These are phyloP conservation scores for Cruciata laevipes DNA, from an alignment of 257 asterid species.

Conservation along the genomic window DNA sequence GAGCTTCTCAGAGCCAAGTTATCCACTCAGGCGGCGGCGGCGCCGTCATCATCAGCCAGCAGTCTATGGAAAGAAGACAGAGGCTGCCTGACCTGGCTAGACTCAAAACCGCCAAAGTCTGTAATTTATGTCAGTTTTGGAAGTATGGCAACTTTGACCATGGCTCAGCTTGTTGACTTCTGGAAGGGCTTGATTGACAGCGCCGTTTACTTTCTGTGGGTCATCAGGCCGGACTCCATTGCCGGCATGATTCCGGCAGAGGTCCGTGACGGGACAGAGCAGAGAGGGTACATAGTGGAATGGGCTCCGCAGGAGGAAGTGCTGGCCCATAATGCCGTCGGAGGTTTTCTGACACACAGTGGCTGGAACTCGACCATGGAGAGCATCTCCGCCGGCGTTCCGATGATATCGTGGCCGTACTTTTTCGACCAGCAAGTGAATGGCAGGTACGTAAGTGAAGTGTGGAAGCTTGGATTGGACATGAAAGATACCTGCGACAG, in stretches of 20 bases:
- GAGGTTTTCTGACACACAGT: slow-evolving; percentile 43
- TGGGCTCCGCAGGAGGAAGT: slow-evolving; percentile 60
- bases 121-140: slow-evolving; percentile 57
- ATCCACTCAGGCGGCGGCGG: not conserved
- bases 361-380: slow-evolving; percentile 61
- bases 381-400: slow-evolving; percentile 30
- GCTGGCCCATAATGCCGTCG: slow-evolving; percentile 26
- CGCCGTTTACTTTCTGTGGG: slow-evolving; percentile 41
- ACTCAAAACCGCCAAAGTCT: slow-evolving; percentile 31
- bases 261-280: slow-evolving; percentile 22
- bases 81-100: slow-evolving; percentile 41
- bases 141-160: slow-evolving; percentile 28
- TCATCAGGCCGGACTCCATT: slow-evolving; percentile 39
- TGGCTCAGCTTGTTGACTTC: slow-evolving; percentile 36
- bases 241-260: slow-evolving; percentile 25
- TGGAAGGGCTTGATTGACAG: slow-evolving; percentile 53
- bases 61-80: slow-evolving; percentile 47
- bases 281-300: slow-evolving; percentile 36
- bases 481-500: slow-evolving; percentile 54
- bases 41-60: slow-evolving; percentile 7
- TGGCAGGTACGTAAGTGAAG: slow-evolving; percentile 42
- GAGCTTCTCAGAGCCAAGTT: slow-evolving; percentile 28
- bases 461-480: slow-evolving; percentile 51
- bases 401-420: slow-evolving; percentile 57
- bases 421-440: slow-evolving; percentile 44